phyloP scores from a whole-genome alignment of 257 asterid species.

The Capsicum rhomboideum region DNA sequence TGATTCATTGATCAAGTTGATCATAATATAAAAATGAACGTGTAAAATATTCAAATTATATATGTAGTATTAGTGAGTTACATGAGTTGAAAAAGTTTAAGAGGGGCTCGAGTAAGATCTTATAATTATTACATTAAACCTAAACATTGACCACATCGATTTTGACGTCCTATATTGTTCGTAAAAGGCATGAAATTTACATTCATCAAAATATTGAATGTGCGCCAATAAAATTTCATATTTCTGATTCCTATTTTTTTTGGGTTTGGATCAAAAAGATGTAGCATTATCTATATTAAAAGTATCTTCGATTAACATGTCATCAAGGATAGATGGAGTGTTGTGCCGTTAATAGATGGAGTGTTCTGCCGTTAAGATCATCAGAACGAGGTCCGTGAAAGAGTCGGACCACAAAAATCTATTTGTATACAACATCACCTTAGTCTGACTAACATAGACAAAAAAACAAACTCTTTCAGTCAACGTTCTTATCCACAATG shows the following conservation, averaged over 20 bases:
- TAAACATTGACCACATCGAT: slow-evolving; percentile 22
- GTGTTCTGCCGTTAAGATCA: no score
- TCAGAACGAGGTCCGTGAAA: no score
- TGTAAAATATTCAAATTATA: neutral
- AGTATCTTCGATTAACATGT: no score
- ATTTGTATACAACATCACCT: no score
- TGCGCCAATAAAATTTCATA: neutral
- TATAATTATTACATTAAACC: neutral
- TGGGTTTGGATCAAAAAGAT: no score
- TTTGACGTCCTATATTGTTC: slow-evolving; percentile 1
- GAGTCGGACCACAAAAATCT: no score
- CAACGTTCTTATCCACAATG: neutral
- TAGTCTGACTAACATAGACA: no score
- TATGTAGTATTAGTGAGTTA: neutral
- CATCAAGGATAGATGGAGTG: no score
- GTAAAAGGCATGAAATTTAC: neutral
- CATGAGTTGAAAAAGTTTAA: neutral
- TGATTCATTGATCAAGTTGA: neutral
- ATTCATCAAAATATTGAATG: neutral
- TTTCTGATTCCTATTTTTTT: no score
- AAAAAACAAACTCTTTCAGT: no score
- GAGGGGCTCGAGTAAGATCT: slow-evolving; percentile 30
- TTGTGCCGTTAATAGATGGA: no score
- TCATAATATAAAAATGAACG: neutral
- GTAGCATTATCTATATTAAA: no score